Base-by-base conservation (phyloP, 2,329 filamentous ascomycete genomes). In the Fusarium sp. region DNA sequence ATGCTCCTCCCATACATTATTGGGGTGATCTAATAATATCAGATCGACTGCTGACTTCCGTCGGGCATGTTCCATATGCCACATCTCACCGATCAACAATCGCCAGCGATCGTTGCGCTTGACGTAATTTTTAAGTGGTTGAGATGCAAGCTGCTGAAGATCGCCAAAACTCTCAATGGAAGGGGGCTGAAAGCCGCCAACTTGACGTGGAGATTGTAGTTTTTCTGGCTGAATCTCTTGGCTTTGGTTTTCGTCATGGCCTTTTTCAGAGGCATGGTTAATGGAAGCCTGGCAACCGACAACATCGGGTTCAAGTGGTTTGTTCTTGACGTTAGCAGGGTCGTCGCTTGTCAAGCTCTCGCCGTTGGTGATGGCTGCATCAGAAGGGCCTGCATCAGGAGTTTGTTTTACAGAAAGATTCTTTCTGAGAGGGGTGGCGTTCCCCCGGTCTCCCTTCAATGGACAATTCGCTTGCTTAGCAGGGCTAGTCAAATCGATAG, bases 21-120 rank as follows among this genome's bases (percentile, higher is more conserved):
- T 65, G 9, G 51, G 36, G 10, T 67, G 52, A 8, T 63, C 70
- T 20, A 58, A 66, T 56, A 70, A 69, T 31, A 81, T 45, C 39
- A 74, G 55, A 36, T 73, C 63, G 18, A 83, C 66, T n/a, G 81
- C 58, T 31, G 63, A 66, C 24, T 63, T 75, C 49, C 82, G 79
- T 36, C 80, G 78, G 28, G 51, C 49, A 48, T 82, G 80, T 12
- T 69, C 63, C 22, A 83, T 69, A 26, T 71, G 79, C 77, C 78
- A 81, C 9, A 83, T 57, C 10, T 83, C 59, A 48, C 74, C 74
- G 33, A 83, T 73, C 13, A 79, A 49, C 15, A 83, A 66, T 42
- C 75, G 78, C 76, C 78, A 80, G 9, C 79, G 74, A 49, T 82
- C 81, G 33, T 70, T 72, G 18, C 47, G 41, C 26, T 74, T 79